Evolutionary conservation across 352 stramenopile species (phyloP).

Genomic region (Globisporangium splendens): DNA sequence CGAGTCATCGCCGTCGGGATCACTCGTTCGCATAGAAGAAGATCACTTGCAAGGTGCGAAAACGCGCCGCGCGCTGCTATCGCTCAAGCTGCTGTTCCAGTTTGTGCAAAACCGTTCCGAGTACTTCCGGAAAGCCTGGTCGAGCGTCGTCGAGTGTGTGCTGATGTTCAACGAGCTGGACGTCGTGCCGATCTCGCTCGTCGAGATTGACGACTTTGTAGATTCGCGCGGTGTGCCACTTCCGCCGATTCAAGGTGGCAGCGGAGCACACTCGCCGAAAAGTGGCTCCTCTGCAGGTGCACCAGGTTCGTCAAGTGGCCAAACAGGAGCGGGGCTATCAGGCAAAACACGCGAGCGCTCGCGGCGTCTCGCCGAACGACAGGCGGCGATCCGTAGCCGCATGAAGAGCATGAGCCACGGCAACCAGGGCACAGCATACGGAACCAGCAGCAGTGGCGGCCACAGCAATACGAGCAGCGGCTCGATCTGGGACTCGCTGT

Average conservation of each 20-base stretch:
- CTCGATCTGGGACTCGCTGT: constrained; percentile 81
- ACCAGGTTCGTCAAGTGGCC: constrained; percentile 1
- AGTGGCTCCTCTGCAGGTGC: constrained; percentile 23
- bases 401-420: constrained; percentile 78
- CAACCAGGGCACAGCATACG: constrained; percentile 41
- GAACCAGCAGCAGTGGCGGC: constrained; percentile 25
- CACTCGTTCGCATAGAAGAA: constrained; percentile 37
- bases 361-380: constrained; percentile 71
- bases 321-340: constrained; percentile 48
- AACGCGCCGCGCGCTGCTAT: constrained; percentile 68
- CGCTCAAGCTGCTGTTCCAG: constrained; percentile 79
- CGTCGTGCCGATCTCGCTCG: constrained; percentile 76
- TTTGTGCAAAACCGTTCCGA: constrained; percentile 82
- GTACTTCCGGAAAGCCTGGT: constrained; percentile 77
- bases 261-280: constrained; percentile 22
- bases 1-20: neutral
- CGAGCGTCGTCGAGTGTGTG: constrained; percentile 78
- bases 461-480: constrained; percentile 27
- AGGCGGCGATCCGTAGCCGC: constrained; percentile 74
- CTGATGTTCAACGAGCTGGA: constrained; percentile 89
- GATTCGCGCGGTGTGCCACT: constrained; percentile 77
- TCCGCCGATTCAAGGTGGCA: constrained; percentile 59
- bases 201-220: constrained; percentile 89
- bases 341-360: constrained; percentile 78
- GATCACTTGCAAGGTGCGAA: constrained; percentile 66